Evolutionary conservation across 2,329 filamentous ascomycete species (phyloP).

Genomic region (Phoma sp.): DNA sequence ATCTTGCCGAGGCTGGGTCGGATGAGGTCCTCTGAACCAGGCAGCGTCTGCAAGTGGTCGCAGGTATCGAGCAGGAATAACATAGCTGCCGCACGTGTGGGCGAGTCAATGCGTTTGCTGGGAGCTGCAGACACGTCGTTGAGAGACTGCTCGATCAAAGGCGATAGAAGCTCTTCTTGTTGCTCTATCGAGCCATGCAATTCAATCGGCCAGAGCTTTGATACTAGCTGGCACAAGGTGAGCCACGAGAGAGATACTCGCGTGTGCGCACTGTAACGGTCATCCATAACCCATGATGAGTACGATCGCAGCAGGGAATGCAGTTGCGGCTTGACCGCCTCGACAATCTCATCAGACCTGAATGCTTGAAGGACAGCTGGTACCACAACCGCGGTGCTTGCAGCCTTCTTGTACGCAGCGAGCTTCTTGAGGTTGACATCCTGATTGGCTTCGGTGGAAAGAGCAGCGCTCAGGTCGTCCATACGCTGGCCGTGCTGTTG

Average conservation of each 20-base stretch:
- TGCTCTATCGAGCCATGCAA: constrained; percentile 32
- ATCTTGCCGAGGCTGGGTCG: constrained; percentile 27
- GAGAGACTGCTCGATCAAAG: constrained; percentile 34
- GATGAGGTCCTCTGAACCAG: constrained; percentile 27
- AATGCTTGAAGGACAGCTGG: constrained; percentile 36
- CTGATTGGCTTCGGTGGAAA: constrained; percentile 18
- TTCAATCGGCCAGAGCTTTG: constrained; percentile 39
- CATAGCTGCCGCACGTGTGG: constrained; percentile 30
- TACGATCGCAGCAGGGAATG: constrained; percentile 30
- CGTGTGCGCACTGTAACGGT: constrained; percentile 23
- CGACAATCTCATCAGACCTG: constrained; percentile 31
- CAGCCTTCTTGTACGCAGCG: constrained; percentile 27
- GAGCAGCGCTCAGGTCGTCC: constrained; percentile 18
- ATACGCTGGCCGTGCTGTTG: constrained; percentile 36
- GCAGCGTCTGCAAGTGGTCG: constrained; percentile 31
- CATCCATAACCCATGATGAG: constrained; percentile 27
- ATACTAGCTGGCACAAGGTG: constrained; percentile 35
- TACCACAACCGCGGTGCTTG: constrained; percentile 38
- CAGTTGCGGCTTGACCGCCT: constrained; percentile 29
- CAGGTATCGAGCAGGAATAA: constrained; percentile 37
- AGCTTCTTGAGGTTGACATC: constrained; percentile 29
- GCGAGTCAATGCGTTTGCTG: constrained; percentile 22
- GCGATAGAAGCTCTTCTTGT: constrained; percentile 33
- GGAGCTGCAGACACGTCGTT: constrained; percentile 28
- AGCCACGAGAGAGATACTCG: constrained; percentile 34